Evolutionary conservation across 441 rosid species (phyloP), one percentile per base, ranked within the genome.

Genomic region (Gossypium trilobum): DNA sequence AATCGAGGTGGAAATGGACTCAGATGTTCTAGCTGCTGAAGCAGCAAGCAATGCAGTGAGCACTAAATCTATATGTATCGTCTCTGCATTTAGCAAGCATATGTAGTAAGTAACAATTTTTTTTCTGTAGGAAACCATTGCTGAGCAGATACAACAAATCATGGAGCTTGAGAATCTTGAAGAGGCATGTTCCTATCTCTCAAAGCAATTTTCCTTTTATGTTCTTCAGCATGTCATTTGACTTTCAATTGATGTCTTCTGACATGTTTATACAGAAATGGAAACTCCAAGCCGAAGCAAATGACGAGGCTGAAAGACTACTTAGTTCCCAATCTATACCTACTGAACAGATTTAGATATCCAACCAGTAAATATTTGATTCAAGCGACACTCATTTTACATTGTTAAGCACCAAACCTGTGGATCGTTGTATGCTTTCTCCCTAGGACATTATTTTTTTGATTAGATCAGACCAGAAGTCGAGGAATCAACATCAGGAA

Each of bases 81-180:
- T 75, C 25, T 31, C 8, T 60, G 46, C 78, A 33, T 62, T 55
- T 19, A 16, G 56, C 65, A 25, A 29, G 27, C 50, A 9, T 50
- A 19, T 22, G 7, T 50, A 19, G 23, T 23, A 66, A 14, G 65
- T 9, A 11, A 69, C 59, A 67, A 39, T 23, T 44, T 70, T n/a
- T 59, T 82, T 51, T 67, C 72, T 77, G 71, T 86, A 92, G 99
- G 97, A 89, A 83, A 85, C 75, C 76, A 81, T 91, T 60, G 83
- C 97, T 57, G 88, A 88, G 73, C 97, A 90, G 80, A 90, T 94
- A 82, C 86, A 85, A 71, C 93, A 91, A 73, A 87, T 91, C 71
- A 89, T 92, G 95, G 99, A 94, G 83, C 89, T 94, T 9, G 97
- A 94, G 81, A 89, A 92, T 78, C 94, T 94, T 79, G 97, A 94